Base-by-base conservation (phyloP, 164 flowering plant species). In the Macadamia tetraphylla region DNA sequence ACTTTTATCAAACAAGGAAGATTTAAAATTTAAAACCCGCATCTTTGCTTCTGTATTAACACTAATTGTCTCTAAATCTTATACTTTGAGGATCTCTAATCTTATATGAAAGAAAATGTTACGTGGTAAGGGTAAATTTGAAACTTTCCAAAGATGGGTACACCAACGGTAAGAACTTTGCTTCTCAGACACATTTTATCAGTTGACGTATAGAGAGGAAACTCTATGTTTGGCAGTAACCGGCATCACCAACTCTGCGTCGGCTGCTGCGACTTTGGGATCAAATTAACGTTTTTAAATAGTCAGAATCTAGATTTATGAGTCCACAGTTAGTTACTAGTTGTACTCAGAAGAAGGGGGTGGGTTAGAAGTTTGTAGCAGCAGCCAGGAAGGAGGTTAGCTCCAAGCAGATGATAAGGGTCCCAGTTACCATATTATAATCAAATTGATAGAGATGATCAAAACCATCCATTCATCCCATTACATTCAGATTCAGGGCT, bases 151-250 rank as follows among this genome's bases (percentile, higher is more conserved):
- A 70, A 13, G 7, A 58, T 1, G 6, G 53, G 3, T 35, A 44
- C 42, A 23, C 46, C 58, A 60, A 78, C 74, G 76, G 71, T 66
- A 51, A 68, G 68, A 48, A 73, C 75, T 72, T 53, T 77, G 66
- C 83, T 80, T 78, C 73, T 63, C 75, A 75, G 83, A 57, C 66
- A 77, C 43, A 62, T 35, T 30, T 29, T 35, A 9, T 62, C 23
- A 43, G 32, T 52, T 65, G 58, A 35, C 60, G 60, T 65, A n/a
- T 42, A 42, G 23, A 10, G 66, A 64, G 46, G 55, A 43, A 57
- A 43, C 9, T 57, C 17, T 14, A 67, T n/a, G 57, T 14, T 14
- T 42, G 62, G 51, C 23, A 63, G 31, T 29, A 6, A 42, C 53
- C 40, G 17, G 52, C 40, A 23, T 55, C 62, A 58, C 35, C 53